Evolutionary conservation across 2,329 filamentous ascomycete genomes (phyloP).

Genomic region (Neonectria neomacrospora): DNA sequence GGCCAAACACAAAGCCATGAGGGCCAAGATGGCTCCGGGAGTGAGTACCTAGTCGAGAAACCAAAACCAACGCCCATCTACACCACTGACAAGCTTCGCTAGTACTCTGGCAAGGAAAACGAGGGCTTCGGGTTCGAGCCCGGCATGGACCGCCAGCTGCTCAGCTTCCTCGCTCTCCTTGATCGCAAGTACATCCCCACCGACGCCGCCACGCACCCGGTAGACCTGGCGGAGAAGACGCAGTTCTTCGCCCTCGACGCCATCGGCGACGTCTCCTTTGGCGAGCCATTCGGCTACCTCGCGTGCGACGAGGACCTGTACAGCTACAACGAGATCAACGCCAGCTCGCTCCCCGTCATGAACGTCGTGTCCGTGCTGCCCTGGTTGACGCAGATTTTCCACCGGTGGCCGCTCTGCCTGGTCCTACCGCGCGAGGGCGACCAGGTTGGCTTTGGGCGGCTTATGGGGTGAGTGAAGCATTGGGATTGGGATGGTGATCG

Average conservation of each 20-base stretch:
- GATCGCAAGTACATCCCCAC: slow-evolving; percentile 59
- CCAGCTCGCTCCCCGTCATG: slow-evolving; percentile 53
- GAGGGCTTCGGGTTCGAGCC: slow-evolving; percentile 55
- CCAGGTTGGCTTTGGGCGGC: slow-evolving; percentile 51
- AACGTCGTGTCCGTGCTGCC: slow-evolving; percentile 52
- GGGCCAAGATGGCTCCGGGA: slow-evolving; percentile 57
- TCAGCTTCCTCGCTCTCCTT: slow-evolving; percentile 57
- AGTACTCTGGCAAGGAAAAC: slow-evolving; percentile 64
- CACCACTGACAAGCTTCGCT: slow-evolving; percentile 16
- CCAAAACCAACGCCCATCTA: neutral
- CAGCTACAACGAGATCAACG: slow-evolving; percentile 56
- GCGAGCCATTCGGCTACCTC: slow-evolving; percentile 62
- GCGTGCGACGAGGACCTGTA: slow-evolving; percentile 60
- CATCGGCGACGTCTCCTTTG: slow-evolving; percentile 64
- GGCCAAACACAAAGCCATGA: slow-evolving; percentile 55
- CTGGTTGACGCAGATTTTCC: slow-evolving; percentile 49
- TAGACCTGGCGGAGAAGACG: slow-evolving; percentile 62
- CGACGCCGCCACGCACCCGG: slow-evolving; percentile 45
- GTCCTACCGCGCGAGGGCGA: slow-evolving; percentile 52
- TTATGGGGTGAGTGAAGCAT: slow-evolving; percentile 50
- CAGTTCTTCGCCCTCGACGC: slow-evolving; percentile 66
- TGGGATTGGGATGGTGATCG: neutral
- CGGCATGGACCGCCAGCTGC: slow-evolving; percentile 53
- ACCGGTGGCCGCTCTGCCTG: slow-evolving; percentile 51
- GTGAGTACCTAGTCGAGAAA: slow-evolving; percentile 46